Base-by-base conservation (phyloP, 208 protist genomes). In the Borovskyia barvae region DNA sequence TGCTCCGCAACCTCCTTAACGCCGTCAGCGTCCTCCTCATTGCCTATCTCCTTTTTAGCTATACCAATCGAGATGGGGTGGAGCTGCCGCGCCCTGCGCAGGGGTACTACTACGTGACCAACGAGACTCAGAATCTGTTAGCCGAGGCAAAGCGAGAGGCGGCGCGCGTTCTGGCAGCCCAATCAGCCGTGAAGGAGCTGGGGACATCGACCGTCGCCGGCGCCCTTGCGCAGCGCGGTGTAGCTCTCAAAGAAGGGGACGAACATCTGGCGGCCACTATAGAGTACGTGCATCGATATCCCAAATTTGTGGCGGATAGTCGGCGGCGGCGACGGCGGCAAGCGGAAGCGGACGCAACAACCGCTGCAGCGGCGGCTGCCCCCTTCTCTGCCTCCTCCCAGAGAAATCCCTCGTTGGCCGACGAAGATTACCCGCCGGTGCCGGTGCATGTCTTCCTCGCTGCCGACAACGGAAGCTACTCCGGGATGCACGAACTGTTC, bases 391-490 rank as follows among this genome's bases (percentile, higher is more conserved):
- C n/a, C n/a, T n/a, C n/a, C n/a, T n/a, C n/a, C n/a, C n/a, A n/a
- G n/a, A n/a, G n/a, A n/a, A n/a, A n/a, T n/a, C n/a, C n/a, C n/a
- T n/a, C 17, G 2, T 17, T 15, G 15, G 45, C 36, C 25, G 54
- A 15, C 12, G 25, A 14, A 7, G 19, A 29, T 9, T 52, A 51
- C 9, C 30, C 57, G 12, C 66, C 58, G 9, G 66, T 78, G 12
- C 43, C 25, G 4, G 74, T 75, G 22, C 60, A 80, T 41, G 66
- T 87, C n/a, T 67, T 88, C 39, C 35, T 88, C n/a, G 69, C 66
- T 17, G 76, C 74, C 0, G 81, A 88, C 59, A 77, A 79, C 39
- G 81, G 74, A 35, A 82, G 66, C 39, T 80, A 72, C 61, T 82
- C 70, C 17, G 81, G 81, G 28, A 66, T 63, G 32, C 70, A 77